Percentiles rank a stretch among this genome's conserved stretches.
These are phyloP conservation scores for Penicillium taxi DNA, from an alignment of 495 filamentous ascomycete genomes.

Conservation along the genomic window DNA sequence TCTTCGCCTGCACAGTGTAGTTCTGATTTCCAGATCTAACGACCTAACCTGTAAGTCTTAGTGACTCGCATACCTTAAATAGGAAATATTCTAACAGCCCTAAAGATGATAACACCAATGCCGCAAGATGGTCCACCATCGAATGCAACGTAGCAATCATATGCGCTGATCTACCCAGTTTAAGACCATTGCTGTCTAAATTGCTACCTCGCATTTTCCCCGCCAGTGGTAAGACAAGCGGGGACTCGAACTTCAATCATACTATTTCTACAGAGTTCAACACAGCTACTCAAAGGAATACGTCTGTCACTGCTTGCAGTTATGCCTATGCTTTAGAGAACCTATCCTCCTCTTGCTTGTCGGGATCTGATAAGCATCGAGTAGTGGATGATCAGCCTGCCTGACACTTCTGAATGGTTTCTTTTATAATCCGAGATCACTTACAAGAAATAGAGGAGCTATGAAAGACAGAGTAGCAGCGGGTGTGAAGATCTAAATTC, in stretches of 20 bases:
- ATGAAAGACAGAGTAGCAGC: no score
- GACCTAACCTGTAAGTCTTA: slow-evolving; percentile 42
- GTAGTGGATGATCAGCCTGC: no score
- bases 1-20: slow-evolving; percentile 44
- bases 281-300: slow-evolving; percentile 17
- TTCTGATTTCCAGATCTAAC: slow-evolving; percentile 30
- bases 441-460: no score
- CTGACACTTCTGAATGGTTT: no score
- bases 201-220: slow-evolving; percentile 31
- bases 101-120: slow-evolving; percentile 44
- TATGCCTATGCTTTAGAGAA: slow-evolving; percentile 20
- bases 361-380: no score
- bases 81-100: no score
- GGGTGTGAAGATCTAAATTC: no score
- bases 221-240: slow-evolving; percentile 18
- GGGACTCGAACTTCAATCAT: slow-evolving; percentile 11
- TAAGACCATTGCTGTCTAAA: slow-evolving; percentile 41
- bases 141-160: slow-evolving; percentile 52
- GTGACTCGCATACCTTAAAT: no score
- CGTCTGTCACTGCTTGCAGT: slow-evolving; percentile 18
- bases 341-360: slow-evolving; percentile 8
- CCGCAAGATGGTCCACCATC: slow-evolving; percentile 49
- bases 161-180: slow-evolving; percentile 50
- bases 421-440: no score
- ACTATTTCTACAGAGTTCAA: slow-evolving; percentile 13